phyloP scores from a whole-genome alignment of 495 filamentous ascomycete species.

The Hypoxylon cercidicola region DNA sequence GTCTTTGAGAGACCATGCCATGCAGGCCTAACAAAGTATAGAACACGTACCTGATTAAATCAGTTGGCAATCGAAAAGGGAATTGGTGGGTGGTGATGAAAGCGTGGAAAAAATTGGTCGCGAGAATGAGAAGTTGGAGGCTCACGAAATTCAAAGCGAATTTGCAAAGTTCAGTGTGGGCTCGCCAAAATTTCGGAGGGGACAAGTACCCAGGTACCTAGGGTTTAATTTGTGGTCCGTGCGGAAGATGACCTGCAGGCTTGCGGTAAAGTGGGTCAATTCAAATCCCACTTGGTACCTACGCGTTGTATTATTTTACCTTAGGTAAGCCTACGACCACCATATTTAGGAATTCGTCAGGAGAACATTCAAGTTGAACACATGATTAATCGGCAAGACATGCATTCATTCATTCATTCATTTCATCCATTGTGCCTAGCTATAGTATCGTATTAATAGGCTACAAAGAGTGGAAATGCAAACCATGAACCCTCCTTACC shows the following conservation, averaged over 20 bases:
- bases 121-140: slow-evolving; percentile 36
- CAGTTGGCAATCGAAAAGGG: slow-evolving; percentile 44
- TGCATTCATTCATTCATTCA: no score
- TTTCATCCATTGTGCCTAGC: no score
- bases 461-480: no score
- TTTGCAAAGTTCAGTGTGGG: slow-evolving; percentile 43
- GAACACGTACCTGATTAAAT: slow-evolving; percentile 44
- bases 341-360: no score
- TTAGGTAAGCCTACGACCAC: no score
- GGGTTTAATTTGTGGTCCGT: slow-evolving; percentile 28
- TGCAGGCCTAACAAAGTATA: not conserved
- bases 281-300: not conserved
- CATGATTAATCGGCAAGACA: no score
- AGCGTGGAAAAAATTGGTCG: slow-evolving; percentile 36
- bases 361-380: no score
- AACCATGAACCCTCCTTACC: no score
- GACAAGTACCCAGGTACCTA: slow-evolving; percentile 32
- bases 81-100: slow-evolving; percentile 39
- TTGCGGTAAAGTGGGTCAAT: not conserved
- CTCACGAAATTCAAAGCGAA: slow-evolving; percentile 32
- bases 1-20: slow-evolving; percentile 4
- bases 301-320: not conserved
- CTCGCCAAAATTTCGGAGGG: slow-evolving; percentile 47
- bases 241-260: slow-evolving; percentile 1
- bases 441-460: no score